Evolutionary conservation across 225 moss, liverwort and hornwort genomes (phyloP), one percentile per base, ranked within the genome.

Genomic region (Pseudisothecium myosuroides): DNA sequence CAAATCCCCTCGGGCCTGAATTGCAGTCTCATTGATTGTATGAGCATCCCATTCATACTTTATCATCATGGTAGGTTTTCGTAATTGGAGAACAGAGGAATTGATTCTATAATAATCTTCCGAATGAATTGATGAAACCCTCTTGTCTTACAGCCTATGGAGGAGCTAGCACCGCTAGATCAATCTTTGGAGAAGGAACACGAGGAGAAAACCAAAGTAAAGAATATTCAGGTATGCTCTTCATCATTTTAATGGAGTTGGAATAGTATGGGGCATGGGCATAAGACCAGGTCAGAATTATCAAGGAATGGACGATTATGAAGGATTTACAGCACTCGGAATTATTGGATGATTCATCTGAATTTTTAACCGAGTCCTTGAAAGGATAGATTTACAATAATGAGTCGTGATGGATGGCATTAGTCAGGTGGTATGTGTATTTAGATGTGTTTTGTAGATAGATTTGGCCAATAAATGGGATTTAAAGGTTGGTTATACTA

Each of bases 131-230:
- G 64, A 83, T 82, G 78, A 85, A 90, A 88, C 32, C 74, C 77
- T 85, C 75, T 83, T 88, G 43, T 65, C 80, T 78, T 82, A 32
- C 94, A 98, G 98, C 96, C 96, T 88, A 95, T 98, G 80, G 98
- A 98, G 90, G 97, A 97, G 88, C 90, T 98, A 66, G 97, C 96
- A 61, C 98, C 98, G 56, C 93, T 97, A 76, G 98, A 98, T 87
- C 98, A 96, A 92, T 96, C 98, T 59, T 93, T 98, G 83, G 97
- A 97, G 90, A 97, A 97, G 85, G 98, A 98, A 91, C 97, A 98
- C 75, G 98, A 98, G 89, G 98, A 97, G 93, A 97, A 97, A 92
- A 98, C 98, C 43, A 98, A 98, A 91, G 98, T 98, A 31, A 98
- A 98, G 87, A 98, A 98, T 66, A 98, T 98, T 89, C 98, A 98